These are phyloP conservation scores for Anisogramma anomala DNA, from an alignment of 2,329 filamentous ascomycete species.

Conservation along the genomic window DNA sequence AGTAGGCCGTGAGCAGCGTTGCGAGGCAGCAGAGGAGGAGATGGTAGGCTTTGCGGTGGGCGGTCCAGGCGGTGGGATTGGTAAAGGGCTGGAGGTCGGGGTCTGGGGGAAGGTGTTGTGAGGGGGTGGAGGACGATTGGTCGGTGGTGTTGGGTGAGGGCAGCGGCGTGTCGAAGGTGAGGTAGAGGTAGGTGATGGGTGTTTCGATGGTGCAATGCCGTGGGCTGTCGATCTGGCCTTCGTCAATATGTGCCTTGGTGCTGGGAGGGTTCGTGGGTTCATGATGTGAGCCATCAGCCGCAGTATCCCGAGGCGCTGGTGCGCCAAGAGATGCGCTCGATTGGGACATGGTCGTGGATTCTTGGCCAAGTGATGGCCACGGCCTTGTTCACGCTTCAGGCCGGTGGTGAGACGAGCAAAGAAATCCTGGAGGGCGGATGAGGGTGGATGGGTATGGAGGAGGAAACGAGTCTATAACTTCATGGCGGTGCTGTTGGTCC, in stretches of 20 bases:
- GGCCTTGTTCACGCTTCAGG: neutral
- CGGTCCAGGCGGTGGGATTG: conserved; percentile 65
- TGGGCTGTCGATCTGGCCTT: neutral
- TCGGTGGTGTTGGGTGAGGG: conserved; percentile 29
- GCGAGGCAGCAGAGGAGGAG: conserved; percentile 65
- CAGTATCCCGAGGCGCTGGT: neutral
- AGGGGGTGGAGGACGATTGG: conserved; percentile 17
- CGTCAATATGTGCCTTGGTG: no score
- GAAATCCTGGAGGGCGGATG: no score
- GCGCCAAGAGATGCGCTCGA: neutral
- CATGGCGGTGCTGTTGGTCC: neutral
- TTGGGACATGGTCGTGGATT: neutral
- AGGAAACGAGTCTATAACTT: neutral
- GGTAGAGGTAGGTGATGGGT: conserved; percentile 42
- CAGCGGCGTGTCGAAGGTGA: conserved; percentile 50
- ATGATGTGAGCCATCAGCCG: neutral
- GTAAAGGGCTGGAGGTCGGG: conserved; percentile 56
- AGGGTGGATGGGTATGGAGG: no score
- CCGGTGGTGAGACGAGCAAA: no score
- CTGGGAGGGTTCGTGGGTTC: neutral
- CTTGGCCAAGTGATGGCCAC: no score
- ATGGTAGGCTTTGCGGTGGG: conserved; percentile 55
- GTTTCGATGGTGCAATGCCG: conserved; percentile 9
- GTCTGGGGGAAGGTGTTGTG: conserved; percentile 35
- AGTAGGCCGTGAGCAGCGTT: conserved; percentile 67